Evolutionary conservation across 2,329 filamentous ascomycete species (phyloP), one percentile per base, ranked within the genome.

Genomic region (Dryadomyces quercivorus): DNA sequence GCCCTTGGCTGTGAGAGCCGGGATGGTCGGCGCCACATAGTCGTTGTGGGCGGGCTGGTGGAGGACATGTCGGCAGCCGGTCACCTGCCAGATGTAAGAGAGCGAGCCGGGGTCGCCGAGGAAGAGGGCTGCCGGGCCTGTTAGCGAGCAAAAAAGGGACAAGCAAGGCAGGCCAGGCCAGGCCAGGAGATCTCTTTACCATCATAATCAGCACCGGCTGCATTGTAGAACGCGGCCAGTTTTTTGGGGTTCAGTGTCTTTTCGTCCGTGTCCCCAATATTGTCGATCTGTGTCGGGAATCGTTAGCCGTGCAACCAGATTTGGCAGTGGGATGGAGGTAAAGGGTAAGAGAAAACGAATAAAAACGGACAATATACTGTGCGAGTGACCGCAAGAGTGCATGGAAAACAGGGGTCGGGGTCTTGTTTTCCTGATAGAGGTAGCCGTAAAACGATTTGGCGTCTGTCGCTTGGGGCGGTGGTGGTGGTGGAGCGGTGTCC

Each of bases 41-140:
- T 88, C 80, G 62, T 84, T 77, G 43, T 81, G 78, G 50, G 81
- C 80, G 1, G 88, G 88, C 61, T 94, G 87, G 61, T 94, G 87
- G 61, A 97, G 76, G 51, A 82, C 84, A 70, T 97, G 92, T 62
- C 90, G 86, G 66, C 92, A 96, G 61, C 92, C 93, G 52, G 95
- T 81, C 8, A 87, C 87, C 64, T 89, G 86, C 76, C 94, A 97
- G 60, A 96, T 93, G 70, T 89, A 94, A 31, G 91, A 93, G 59
- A 98, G 83, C 46, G 85, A 84, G 42, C 81, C 73, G 57, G 84
- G 72, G 20, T 86, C 83, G 38, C 86, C 88, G 45, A 92, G 74
- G 67, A 97, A 97, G 53, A 97, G 79, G 22, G 77, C 79, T 81
- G 6, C 2, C 18, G 18, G 12, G 18, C 13, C 21, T 21, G 51